Conservation (phyloP, 257 asterid species). For the Linaria vulgaris region DNA sequence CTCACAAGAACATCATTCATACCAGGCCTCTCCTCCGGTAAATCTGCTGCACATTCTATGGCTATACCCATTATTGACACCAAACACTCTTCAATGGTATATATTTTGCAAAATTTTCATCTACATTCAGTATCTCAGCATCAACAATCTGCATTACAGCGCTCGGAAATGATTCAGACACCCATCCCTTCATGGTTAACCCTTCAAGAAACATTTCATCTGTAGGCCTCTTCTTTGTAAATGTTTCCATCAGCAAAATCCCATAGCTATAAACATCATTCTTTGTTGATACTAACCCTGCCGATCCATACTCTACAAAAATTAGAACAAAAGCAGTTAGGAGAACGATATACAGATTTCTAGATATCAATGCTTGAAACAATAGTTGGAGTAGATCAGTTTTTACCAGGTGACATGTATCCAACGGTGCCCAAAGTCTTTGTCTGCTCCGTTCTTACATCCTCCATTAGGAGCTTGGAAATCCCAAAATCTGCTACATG, state of each 20-base stretch:
- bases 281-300: conserved; percentile 36
- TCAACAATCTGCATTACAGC: conserved; percentile 16
- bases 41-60: background rate
- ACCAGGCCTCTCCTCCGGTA: background rate
- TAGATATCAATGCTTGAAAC: background rate
- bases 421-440: conserved; percentile 21
- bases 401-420: conserved; percentile 31
- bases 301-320: conserved; percentile 41
- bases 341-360: background rate
- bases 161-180: conserved; percentile 23
- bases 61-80: conserved; percentile 33
- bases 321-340: background rate
- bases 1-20: conserved; percentile 30
- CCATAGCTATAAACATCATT: conserved; percentile 31
- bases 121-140: conserved; percentile 27
- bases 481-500: background rate
- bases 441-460: background rate
- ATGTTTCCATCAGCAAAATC: conserved; percentile 38
- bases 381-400: background rate
- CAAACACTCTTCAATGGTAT: conserved; percentile 12
- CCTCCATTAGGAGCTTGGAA: conserved; percentile 9
- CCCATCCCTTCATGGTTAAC: conserved; percentile 32
- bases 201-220: conserved; percentile 35
- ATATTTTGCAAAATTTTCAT: conserved; percentile 16
- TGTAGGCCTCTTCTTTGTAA: conserved; percentile 36